Evolutionary conservation across 2,329 filamentous ascomycete genomes (phyloP).

Genomic region (Pezicula carpinea): DNA sequence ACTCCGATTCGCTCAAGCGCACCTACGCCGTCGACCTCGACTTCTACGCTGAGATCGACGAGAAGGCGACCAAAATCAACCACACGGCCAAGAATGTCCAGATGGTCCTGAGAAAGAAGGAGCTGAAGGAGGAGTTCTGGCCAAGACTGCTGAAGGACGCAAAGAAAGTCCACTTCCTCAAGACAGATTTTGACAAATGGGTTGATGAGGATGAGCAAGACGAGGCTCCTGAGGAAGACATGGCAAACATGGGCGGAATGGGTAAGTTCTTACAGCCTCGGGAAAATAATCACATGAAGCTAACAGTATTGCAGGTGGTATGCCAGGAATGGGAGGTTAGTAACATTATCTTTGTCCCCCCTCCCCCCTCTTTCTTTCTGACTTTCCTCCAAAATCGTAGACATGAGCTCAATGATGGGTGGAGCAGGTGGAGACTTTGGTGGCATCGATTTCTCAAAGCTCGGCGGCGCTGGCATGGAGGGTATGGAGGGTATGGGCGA

Average conservation of each 20-base stretch:
- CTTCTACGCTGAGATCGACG: conserved; percentile 88
- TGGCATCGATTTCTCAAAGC: conserved; percentile 92
- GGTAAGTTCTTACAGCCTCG: conserved; percentile 35
- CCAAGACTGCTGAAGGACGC: conserved; percentile 86
- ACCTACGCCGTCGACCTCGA: conserved; percentile 83
- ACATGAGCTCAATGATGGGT: conserved; percentile 32
- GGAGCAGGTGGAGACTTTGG: conserved; percentile 64
- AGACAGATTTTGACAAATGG: conserved; percentile 93
- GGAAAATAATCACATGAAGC: background rate
- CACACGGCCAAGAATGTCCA: conserved; percentile 86
- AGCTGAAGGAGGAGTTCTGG: conserved; percentile 92
- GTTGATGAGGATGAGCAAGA: conserved; percentile 74
- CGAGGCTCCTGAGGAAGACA: conserved; percentile 77
- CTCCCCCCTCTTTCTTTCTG: background rate
- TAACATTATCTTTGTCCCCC: background rate
- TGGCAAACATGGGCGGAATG: conserved; percentile 60
- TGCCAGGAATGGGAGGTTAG: conserved; percentile 37
- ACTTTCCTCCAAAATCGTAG: conserved; percentile 3
- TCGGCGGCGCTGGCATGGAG: conserved; percentile 58
- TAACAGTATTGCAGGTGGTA: conserved; percentile 13
- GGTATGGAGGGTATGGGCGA: conserved; percentile 36
- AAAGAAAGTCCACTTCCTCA: conserved; percentile 90
- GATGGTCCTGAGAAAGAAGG: conserved; percentile 94
- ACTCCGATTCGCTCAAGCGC: conserved; percentile 78
- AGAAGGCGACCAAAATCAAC: conserved; percentile 75